Base-by-base conservation (phyloP, 2,329 filamentous ascomycete species). In the Fusarium secorum region DNA sequence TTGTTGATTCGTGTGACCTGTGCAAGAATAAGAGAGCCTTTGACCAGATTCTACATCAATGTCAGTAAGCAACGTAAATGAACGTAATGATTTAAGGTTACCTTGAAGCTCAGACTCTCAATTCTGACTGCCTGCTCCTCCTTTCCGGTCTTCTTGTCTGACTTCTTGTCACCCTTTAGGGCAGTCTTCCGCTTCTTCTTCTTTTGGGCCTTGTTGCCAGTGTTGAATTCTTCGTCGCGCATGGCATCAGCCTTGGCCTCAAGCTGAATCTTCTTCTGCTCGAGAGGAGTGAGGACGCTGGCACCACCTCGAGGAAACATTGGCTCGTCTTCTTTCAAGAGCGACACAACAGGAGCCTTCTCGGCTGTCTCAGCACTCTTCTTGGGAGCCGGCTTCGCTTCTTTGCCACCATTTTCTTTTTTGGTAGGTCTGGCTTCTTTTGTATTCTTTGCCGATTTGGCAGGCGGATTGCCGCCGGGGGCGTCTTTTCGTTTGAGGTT, bases 241-340 rank as follows among this genome's bases (percentile, higher is more conserved):
- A 97, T 84, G 42, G 95, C 96, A 84, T 99, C 96, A 75, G 92
- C 91, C 78, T 93, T 96, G 48, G 96, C 96, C 81, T 98, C 92
- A 64, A 97, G 91, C 76, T 96, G 92, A 70, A 99, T 98, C 81
- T 98, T 94, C 83, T 97, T 98, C 79, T 97, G 93, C 80, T 99
- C 96, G 55, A 99, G 85, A 24, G 96, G 95, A 4, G 96, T 98
- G 78, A 99, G 84, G 56, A 97, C 87, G 78, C 93, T 97, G 57
- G 90, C 95, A 45, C 96, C 97, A 60, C 96, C 96, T 86, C 96
- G 90, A 73, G 96, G 95, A 77, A 99, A 99, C 46, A 95, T 86
- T 36, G 91, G 90, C 78, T 98, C 96, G 73, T 98, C 96, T 72
- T 96, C 91, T 79, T 87, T 89, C 54, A 88, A 78, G 15, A 83